phyloP scores from a whole-genome alignment of 345 rosid species.

The Leavenworthia alabamica region DNA sequence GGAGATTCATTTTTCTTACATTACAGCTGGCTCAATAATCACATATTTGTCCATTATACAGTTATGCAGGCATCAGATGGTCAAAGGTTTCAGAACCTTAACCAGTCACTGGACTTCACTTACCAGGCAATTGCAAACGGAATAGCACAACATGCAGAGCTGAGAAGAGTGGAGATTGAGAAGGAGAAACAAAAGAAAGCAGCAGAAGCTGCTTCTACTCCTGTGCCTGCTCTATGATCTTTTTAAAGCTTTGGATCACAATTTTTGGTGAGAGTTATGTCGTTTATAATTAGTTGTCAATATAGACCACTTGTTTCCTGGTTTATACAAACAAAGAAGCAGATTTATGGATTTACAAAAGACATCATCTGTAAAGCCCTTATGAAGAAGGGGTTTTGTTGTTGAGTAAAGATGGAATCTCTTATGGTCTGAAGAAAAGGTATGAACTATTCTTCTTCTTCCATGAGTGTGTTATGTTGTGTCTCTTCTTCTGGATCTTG shows the following conservation, averaged over 20 bases:
- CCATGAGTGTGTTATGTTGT: constrained; percentile 11
- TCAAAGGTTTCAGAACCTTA: constrained; percentile 76
- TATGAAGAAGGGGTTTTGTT: no score
- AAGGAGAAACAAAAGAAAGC: constrained; percentile 83
- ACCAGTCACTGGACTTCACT: constrained; percentile 70
- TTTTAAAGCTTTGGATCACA: constrained; percentile 3
- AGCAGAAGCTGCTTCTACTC: constrained; percentile 27
- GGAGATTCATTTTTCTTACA: background rate
- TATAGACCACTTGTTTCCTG: constrained; percentile 1
- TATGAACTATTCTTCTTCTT: constrained; percentile 1
- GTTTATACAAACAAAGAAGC: constrained; percentile 20
- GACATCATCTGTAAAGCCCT: constrained; percentile 2
- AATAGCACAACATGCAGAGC: constrained; percentile 89
- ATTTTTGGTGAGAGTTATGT: constrained; percentile 26
- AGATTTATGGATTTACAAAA: background rate
- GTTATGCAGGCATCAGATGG: constrained; percentile 74
- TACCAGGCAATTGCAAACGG: constrained; percentile 86
- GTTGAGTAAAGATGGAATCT: constrained; percentile 12
- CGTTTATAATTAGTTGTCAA: constrained; percentile 1
- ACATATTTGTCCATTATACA: constrained; percentile 17
- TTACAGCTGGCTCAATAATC: background rate
- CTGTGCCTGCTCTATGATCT: constrained; percentile 1
- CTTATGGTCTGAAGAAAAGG: constrained; percentile 16
- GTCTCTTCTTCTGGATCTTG: constrained; percentile 13
- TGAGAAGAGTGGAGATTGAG: constrained; percentile 83